Evolutionary conservation across 2,329 filamentous ascomycete genomes (phyloP).

Genomic region (Venturia pyrina): DNA sequence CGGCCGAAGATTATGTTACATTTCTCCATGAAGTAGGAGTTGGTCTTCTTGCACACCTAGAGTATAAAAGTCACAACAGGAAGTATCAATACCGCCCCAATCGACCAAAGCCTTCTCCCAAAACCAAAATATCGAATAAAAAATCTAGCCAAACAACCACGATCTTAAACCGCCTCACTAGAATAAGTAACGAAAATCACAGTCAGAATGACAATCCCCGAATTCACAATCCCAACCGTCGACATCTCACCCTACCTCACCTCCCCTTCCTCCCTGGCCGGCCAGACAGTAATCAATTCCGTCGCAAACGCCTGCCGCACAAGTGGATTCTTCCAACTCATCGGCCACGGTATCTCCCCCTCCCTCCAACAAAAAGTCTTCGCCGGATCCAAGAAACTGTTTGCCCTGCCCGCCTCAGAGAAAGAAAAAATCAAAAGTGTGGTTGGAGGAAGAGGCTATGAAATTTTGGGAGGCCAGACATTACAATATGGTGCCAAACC

Average conservation of each 20-base stretch:
- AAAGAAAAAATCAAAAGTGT: constrained; percentile 31
- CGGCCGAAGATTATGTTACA: background rate
- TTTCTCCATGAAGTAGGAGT: background rate
- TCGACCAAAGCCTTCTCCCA: background rate
- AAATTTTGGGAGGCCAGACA: constrained; percentile 14
- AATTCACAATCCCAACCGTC: constrained; percentile 6
- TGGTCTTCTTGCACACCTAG: background rate
- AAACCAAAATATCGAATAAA: background rate
- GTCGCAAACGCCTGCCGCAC: constrained; percentile 16
- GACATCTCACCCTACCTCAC: constrained; percentile 8
- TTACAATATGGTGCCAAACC: constrained; percentile 13
- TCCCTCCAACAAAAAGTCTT: constrained; percentile 33
- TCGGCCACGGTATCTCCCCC: constrained; percentile 36
- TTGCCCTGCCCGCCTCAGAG: constrained; percentile 36
- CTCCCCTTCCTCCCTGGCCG: background rate
- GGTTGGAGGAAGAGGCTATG: constrained; percentile 13
- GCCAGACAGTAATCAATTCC: background rate
- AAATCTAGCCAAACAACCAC: background rate
- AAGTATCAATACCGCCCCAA: background rate
- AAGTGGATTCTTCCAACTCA: constrained; percentile 46
- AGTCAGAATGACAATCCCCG: background rate
- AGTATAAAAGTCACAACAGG: background rate
- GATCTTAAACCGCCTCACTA: background rate
- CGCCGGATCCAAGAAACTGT: constrained; percentile 35
- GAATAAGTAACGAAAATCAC: background rate